Evolutionary conservation across 345 rosid species (phyloP).

Genomic region (Lepidium aucheri): DNA sequence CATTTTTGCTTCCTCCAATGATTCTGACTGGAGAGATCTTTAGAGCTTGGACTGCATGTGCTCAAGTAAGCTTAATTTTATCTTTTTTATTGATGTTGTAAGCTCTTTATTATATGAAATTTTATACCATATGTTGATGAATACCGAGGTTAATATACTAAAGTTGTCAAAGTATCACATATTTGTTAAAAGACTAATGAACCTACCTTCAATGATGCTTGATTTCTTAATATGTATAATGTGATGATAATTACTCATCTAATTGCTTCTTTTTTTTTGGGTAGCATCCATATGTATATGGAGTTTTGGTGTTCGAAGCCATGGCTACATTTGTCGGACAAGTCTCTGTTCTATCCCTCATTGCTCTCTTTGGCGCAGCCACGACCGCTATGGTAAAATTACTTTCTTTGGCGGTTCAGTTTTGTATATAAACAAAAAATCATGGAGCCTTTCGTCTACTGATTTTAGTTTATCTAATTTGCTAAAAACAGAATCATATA

Average conservation of each 20-base stretch:
- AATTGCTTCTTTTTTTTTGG: background rate
- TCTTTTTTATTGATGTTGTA: constrained; percentile 15
- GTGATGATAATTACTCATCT: background rate
- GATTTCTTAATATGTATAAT: background rate
- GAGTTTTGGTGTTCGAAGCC: constrained; percentile 76
- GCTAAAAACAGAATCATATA: background rate
- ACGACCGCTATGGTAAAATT: constrained; percentile 75
- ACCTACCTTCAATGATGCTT: background rate
- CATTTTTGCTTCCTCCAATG: constrained; percentile 72
- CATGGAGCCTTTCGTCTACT: background rate
- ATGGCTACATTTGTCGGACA: constrained; percentile 84
- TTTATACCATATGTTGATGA: background rate
- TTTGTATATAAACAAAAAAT: background rate
- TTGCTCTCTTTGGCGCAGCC: constrained; percentile 82
- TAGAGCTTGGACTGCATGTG: constrained; percentile 72
- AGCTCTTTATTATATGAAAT: background rate
- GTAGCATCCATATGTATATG: constrained; percentile 80
- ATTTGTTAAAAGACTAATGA: background rate
- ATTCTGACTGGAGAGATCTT: constrained; percentile 76
- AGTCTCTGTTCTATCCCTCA: constrained; percentile 73
- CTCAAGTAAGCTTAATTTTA: constrained; percentile 46
- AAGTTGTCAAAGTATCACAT: background rate
- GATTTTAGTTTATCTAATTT: background rate
- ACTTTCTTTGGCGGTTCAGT: background rate
- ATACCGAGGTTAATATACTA: background rate